A percentile compares a stretch with the other conserved stretches of the same genome.
Conservation (phyloP, 2,329 filamentous ascomycete genomes). For the Cladosporium oxysporum region DNA sequence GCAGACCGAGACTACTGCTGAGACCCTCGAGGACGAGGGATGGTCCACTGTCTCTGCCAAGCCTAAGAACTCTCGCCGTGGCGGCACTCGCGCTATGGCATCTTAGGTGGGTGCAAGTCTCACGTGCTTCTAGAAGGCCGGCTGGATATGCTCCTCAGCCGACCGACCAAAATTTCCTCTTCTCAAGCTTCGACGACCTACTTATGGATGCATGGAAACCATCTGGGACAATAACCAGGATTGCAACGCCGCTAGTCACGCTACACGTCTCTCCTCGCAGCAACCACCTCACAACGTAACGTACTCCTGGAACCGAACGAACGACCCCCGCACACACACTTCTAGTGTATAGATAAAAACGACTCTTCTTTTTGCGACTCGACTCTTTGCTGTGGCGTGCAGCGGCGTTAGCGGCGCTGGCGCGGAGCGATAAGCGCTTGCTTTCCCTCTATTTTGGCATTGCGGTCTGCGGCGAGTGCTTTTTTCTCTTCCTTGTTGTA, state of each 20-base stretch:
- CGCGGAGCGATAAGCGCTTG: not conserved
- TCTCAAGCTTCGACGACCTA: constrained; percentile 15
- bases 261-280: constrained; percentile 11
- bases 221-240: constrained; percentile 3
- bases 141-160: constrained; percentile 3
- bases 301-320: constrained; percentile 1
- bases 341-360: constrained; percentile 20
- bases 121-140: constrained; percentile 5
- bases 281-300: constrained; percentile 3
- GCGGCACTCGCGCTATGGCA: constrained; percentile 48
- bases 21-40: constrained; percentile 54
- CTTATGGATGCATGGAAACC: constrained; percentile 19
- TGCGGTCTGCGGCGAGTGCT: constrained; percentile 16
- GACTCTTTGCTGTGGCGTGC: constrained; percentile 9
- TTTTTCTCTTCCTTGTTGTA: constrained; percentile 4
- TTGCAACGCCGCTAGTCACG: constrained; percentile 6
- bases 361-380: constrained; percentile 6
- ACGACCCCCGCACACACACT: constrained; percentile 1
- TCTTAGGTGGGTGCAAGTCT: constrained; percentile 39
- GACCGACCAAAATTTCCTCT: constrained; percentile 15
- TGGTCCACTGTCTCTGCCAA: constrained; percentile 56
- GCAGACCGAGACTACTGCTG: constrained; percentile 42
- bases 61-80: constrained; percentile 47
- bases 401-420: constrained; percentile 18
- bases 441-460: constrained; percentile 14